Evolutionary conservation across 2,329 filamentous ascomycete species (phyloP), one percentile per base, ranked within the genome.

Genomic region (Pseudofabraea citricarpa): DNA sequence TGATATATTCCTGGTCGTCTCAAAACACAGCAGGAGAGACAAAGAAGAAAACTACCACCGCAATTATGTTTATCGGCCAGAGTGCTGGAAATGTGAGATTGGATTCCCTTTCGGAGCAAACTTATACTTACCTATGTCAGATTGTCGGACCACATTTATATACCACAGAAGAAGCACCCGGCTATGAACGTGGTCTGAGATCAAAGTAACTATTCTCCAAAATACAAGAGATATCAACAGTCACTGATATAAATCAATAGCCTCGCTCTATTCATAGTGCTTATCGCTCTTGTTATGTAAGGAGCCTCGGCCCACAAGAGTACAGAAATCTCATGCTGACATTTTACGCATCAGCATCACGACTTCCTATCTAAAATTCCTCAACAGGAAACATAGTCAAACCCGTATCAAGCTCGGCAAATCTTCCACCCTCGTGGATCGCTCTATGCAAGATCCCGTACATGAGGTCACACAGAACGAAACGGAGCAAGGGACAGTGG

Each of bases 21-120:
- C 75, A 79, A 47, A 83, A 83, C 50, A 82, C 82, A 0, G 82
- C 76, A 0, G 82, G 83, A 1, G 81, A 86, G 55, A 86, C 82
- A 0, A 87, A 87, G 62, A 77, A 79, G 49, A 85, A 85, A 55
- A 74, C 76, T 8, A 82, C 76, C 0, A 84, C 80, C 0, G 80
- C 74, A 10, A 68, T 83, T 6, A 66, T 86, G 1, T 82, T 86
- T 53, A 72, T 86, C 36, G 79, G 81, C 4, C 75, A 81, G 46
- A 83, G 75, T 40, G 74, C 74, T 2, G 83, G 82, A 5, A 86
- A 87, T 51, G 64, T 68, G 45, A n/a, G 16, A 2, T 27, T n/a
- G n/a, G n/a, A n/a, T 33, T 29, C 20, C 21, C 19, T 16, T 2
- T 19, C 15, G 10, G 43, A 41, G 9, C 19, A 13, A 32, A 19